Conservation (phyloP, 768 basidiomycete species). For the Rhodosporidiobolus odoratus region DNA sequence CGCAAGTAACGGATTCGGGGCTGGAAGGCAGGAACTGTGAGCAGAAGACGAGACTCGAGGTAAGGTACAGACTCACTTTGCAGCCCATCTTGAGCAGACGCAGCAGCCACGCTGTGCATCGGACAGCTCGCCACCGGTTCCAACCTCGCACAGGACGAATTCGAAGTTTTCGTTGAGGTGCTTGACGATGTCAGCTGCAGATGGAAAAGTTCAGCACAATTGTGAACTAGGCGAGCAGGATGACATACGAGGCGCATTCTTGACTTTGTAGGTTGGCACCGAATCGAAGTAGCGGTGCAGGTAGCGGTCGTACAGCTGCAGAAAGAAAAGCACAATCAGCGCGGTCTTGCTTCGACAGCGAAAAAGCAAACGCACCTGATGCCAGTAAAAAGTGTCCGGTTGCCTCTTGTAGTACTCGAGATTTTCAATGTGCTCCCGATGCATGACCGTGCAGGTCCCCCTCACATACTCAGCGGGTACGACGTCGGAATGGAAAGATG, state of each 20-base stretch:
- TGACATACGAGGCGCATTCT: constrained; percentile 66
- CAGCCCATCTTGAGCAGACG: constrained; percentile 81
- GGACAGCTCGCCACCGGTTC: constrained; percentile 81
- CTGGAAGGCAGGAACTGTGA: not conserved
- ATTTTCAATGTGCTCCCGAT: constrained; percentile 74
- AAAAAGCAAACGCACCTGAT: constrained; percentile 49
- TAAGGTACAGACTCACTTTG: constrained; percentile 57
- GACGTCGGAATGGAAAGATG: constrained; percentile 92
- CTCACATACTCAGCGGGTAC: constrained; percentile 91
- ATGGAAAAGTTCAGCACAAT: constrained; percentile 17
- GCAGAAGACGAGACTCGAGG: not conserved
- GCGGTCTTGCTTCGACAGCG: fast-evolving
- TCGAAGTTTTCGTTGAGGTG: constrained; percentile 77
- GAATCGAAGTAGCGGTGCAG: constrained; percentile 98
- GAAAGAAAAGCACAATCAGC: not conserved
- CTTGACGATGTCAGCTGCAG: constrained; percentile 72
- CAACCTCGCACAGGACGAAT: constrained; percentile 91
- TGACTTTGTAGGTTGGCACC: constrained; percentile 74
- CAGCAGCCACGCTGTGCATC: constrained; percentile 78
- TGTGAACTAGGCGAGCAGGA: constrained; percentile 27
- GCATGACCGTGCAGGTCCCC: constrained; percentile 85
- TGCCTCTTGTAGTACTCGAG: constrained; percentile 87
- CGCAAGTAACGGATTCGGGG: constrained; percentile 78
- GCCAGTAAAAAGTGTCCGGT: constrained; percentile 94
- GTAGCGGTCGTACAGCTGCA: constrained; percentile 81